Evolutionary conservation across 306 rosid genomes (phyloP).

Genomic region (Geum urbanum): DNA sequence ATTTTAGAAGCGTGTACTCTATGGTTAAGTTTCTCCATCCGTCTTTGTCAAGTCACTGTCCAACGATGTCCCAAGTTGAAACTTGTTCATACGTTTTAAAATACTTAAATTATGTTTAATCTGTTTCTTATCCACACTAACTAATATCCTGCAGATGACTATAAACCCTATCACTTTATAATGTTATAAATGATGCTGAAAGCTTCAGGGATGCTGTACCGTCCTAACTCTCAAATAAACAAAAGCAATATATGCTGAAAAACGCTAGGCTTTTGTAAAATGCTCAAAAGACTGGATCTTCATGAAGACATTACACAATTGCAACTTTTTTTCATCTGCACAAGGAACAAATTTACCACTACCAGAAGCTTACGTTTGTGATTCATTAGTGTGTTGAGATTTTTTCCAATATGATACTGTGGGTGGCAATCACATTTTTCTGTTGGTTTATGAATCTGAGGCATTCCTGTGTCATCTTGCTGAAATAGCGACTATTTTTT

Average conservation of each 20-base stretch:
- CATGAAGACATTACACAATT: no score
- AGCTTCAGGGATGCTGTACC: no score
- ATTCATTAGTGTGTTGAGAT: neutral
- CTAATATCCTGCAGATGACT: neutral
- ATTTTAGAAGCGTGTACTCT: neutral
- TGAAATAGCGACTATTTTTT: no score
- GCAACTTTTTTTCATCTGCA: no score
- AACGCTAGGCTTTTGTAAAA: neutral
- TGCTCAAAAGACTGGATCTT: neutral
- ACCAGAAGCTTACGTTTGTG: neutral
- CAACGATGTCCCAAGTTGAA: neutral
- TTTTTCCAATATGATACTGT: neutral
- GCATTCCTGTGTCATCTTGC: neutral
- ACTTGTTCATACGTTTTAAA: neutral
- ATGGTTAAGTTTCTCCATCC: slow-evolving; percentile 1
- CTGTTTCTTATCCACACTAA: slow-evolving; percentile 3
- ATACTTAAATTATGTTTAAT: neutral
- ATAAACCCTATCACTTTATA: neutral
- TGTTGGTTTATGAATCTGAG: neutral
- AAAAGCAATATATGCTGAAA: no score
- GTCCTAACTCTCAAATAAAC: no score
- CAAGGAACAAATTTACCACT: neutral
- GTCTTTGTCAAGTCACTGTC: slow-evolving; percentile 4
- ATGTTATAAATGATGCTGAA: neutral
- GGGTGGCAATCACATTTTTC: neutral